Percentiles rank a stretch among this genome's conserved stretches.
Conservation (phyloP, 2,329 filamentous ascomycete species). For the Mariannaea sp. region DNA sequence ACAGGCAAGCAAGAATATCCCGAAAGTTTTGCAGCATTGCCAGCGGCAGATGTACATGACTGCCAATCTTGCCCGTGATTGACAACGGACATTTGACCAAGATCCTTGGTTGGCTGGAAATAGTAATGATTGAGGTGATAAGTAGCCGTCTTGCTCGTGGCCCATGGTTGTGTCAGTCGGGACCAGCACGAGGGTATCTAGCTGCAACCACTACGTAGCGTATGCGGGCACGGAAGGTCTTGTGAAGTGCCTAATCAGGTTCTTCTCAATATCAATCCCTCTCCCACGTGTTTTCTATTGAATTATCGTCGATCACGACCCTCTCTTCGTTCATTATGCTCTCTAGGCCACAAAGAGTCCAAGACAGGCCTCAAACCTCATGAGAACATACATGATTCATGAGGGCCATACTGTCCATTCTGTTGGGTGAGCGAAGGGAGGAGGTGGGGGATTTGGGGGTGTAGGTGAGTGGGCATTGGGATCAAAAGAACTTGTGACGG, state of each 20-base stretch:
- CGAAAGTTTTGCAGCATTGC: constrained; percentile 8
- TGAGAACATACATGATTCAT: no score
- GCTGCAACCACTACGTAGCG: constrained; percentile 11
- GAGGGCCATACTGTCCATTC: no score
- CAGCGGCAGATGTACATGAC: constrained; percentile 35
- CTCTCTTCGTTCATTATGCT: background rate
- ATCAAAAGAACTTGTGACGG: constrained; percentile 25
- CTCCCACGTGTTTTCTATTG: background rate
- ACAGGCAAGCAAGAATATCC: no score
- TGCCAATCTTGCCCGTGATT: constrained; percentile 1
- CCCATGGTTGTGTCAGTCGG: constrained; percentile 14
- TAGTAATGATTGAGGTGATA: constrained; percentile 7
- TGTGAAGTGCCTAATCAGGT: background rate
- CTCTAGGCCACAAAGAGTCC: background rate
- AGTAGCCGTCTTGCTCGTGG: constrained; percentile 16
- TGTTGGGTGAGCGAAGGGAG: no score
- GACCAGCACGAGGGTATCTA: constrained; percentile 13
- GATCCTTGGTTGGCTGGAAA: constrained; percentile 7
- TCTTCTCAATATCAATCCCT: background rate
- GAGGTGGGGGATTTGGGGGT: background rate
- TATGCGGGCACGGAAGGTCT: background rate
- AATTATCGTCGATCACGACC: background rate
- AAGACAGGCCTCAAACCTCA: no score
- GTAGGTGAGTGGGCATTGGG: constrained; percentile 8
- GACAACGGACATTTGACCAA: background rate